Conservation (phyloP, 495 filamentous ascomycete genomes). For the Neurospora intermedia region DNA sequence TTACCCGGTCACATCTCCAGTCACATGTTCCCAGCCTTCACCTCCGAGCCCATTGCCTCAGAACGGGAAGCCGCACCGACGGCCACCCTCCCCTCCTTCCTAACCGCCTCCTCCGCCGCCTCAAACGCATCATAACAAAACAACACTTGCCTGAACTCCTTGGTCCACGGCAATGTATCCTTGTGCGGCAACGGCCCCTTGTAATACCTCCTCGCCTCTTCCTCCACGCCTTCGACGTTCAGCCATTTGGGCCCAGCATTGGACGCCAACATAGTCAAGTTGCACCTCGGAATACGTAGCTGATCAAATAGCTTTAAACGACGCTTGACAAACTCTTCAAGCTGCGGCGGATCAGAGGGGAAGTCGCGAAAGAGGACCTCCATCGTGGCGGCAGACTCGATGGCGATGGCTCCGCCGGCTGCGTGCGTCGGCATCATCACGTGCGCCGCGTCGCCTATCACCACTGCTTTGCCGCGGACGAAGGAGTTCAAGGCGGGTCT, state of each 20-base stretch:
- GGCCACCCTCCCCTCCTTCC: background rate
- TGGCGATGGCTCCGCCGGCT: conserved; percentile 15
- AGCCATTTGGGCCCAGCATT: conserved; percentile 16
- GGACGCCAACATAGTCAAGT: conserved; percentile 22
- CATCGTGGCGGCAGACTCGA: conserved; percentile 18
- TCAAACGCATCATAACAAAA: conserved; percentile 19
- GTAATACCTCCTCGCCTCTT: conserved; percentile 21
- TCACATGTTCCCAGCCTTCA: background rate
- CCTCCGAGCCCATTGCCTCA: background rate
- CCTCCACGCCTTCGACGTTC: conserved; percentile 15
- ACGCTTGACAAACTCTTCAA: background rate
- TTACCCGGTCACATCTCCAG: background rate
- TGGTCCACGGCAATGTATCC: conserved; percentile 11
- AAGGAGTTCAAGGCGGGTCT: conserved; percentile 11
- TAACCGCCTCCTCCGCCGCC: conserved; percentile 8
- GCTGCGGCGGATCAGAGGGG: background rate
- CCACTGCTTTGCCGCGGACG: conserved; percentile 13
- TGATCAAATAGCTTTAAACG: conserved; percentile 17
- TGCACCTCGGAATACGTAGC: conserved; percentile 20
- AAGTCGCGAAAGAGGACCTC: conserved; percentile 17
- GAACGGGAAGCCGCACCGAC: background rate
- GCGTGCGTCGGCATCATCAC: conserved; percentile 23
- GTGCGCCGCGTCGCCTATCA: conserved; percentile 24
- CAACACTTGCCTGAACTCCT: conserved; percentile 14
- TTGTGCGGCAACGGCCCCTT: conserved; percentile 14